Evolutionary conservation across 176 grass and related monocot genomes (phyloP), one percentile per base, ranked within the genome.

Genomic region (Tillandsia fasciculata): DNA sequence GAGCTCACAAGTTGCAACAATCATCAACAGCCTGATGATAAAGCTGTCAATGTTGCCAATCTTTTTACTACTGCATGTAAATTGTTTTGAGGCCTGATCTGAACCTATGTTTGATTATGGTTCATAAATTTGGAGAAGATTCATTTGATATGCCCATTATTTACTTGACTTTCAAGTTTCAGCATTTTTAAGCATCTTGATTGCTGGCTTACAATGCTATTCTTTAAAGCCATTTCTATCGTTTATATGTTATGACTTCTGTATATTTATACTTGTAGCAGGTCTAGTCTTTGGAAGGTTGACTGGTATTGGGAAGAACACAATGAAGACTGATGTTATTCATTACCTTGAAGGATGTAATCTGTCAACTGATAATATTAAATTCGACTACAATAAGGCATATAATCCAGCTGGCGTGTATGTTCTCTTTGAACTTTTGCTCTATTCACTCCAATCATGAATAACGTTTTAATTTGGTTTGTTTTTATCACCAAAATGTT

Each of bases 311-410:
- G 72, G 80, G 15, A 87, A 69, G 80, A 79, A 83, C 75, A 86
- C 86, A 69, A 80, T 99, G 69, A 93, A 90, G 79, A 99, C 89
- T 52, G 94, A 99, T 70, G 76, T 99, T 69, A 77, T 93, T 59
- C 87, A 93, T 90, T 63, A 72, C 13, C 75, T 99, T 28, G 89
- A 90, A 74, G 83, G 74, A 76, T 84, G 75, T 76, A 83, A 77
- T 58, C 64, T 99, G 63, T 90, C 87, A 67, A 73, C 71, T 26
- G 73, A 87, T 51, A 89, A 93, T 84, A 67, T 93, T 59, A 99
- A 93, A 68, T 76, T 93, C 42, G 87, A 93, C 66, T 99, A 99
- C 65, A 93, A 77, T 75, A 89, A 75, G 76, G 77, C 64, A 70
- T 99, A 81, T 81, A 65, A 26, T 78, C 87, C 78, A 7, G 17